Percentiles rank a stretch among this genome's conserved stretches.
Conservation (phyloP, 2,329 filamentous ascomycete genomes). For the Lomentospora prolificans region DNA sequence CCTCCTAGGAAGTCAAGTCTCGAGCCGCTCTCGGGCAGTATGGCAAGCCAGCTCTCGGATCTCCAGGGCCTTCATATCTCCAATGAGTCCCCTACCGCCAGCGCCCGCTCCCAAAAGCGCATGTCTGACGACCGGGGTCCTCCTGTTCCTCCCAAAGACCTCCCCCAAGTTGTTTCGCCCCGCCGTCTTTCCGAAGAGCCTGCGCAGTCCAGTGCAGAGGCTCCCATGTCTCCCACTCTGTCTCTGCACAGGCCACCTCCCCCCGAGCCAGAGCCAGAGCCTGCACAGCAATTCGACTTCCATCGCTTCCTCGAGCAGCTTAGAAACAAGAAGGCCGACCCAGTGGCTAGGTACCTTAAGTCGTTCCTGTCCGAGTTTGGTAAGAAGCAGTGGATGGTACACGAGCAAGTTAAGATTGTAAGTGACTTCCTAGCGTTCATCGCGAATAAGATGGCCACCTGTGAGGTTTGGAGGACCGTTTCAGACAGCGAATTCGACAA, state of each 20-base stretch:
- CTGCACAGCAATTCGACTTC: constrained; percentile 87
- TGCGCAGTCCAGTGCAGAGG: constrained; percentile 10
- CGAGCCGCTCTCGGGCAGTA: constrained; percentile 52
- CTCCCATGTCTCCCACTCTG: constrained; percentile 35
- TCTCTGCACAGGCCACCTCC: constrained; percentile 55
- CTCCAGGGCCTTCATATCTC: constrained; percentile 32
- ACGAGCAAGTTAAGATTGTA: constrained; percentile 98
- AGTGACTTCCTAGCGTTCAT: constrained; percentile 95
- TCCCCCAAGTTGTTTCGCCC: constrained; percentile 22
- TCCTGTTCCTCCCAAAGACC: constrained; percentile 51
- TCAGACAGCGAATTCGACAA: constrained; percentile 98
- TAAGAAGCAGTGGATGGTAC: constrained; percentile 98
- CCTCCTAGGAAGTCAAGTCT: constrained; percentile 81
- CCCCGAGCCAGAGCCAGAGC: constrained; percentile 68
- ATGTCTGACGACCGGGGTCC: constrained; percentile 38
- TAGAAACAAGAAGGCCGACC: constrained; percentile 93
- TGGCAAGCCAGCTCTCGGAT: constrained; percentile 39
- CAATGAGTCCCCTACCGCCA: constrained; percentile 25
- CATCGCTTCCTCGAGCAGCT: constrained; percentile 94
- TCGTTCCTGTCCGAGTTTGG: constrained; percentile 92
- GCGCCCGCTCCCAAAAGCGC: constrained; percentile 26
- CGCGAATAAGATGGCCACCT: constrained; percentile 94
- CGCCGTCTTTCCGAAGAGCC: constrained; percentile 4
- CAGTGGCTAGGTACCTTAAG: constrained; percentile 88
- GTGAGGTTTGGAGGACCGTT: constrained; percentile 92